Base-by-base conservation (phyloP, 2,329 filamentous ascomycete species). In the Apiospora phragmitis region DNA sequence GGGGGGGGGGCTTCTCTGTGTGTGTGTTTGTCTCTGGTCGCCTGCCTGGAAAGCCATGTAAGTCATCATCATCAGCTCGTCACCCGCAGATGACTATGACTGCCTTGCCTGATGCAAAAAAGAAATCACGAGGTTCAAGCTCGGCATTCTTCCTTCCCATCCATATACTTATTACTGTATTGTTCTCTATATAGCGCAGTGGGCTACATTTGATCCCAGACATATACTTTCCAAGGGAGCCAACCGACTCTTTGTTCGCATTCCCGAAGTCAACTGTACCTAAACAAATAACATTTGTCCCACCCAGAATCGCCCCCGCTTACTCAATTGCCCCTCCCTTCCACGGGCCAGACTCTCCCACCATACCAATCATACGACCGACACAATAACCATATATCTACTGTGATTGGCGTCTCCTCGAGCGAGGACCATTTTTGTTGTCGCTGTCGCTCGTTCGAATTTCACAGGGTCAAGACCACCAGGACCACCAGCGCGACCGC, bases 61-160 rank as follows among this genome's bases (percentile, higher is more conserved):
- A 62, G 55, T 62, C 55, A 62, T 62, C 55, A 62, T 62, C 55
- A 62, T 62, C 55, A 62, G 55, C 55, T 32, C 55, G 55, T 62
- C 55, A 62, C 55, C 55, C 55, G 29, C 55, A 38, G 55, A 35
- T 62, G 55, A 62, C 55, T 38, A 24, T 12, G 55, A 62, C 55
- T 62, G 32, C 55, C 55, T 62, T 35, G 38, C 55, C 55, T 38
- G 12, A 38, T 62, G 55, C 55, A 62, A 35, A 62, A 62, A 38
- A 18, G 18, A 38, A 62, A 62, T 62, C 55, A 62, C 55, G 55
- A 62, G 55, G 55, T 9, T n/a, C 29, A 38, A 62, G 24, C 21
- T 38, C n/a, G 55, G 29, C 55, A 62, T 62, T 62, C 55, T 38
- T n/a, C 14, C 6, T n/a, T 38, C 32, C 16, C 55, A 38, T 24